A percentile compares a stretch with the other conserved stretches of the same genome.
phyloP scores from a whole-genome alignment of 2,329 filamentous ascomycete genomes.

The Nemania bipapillata region DNA sequence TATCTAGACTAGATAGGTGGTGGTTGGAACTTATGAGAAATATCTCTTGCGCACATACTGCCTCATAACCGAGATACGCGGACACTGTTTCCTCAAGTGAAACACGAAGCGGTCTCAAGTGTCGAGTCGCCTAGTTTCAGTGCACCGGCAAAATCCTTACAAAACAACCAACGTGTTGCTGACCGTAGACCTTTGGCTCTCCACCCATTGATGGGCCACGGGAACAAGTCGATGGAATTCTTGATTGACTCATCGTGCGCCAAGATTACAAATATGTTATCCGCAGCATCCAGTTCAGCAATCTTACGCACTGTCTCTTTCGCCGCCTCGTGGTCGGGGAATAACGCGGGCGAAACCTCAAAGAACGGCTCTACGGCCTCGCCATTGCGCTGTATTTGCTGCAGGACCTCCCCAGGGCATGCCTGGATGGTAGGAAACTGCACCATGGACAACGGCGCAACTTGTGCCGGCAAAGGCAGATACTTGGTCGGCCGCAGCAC shows the following conservation, averaged over 20 bases:
- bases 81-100: too few relatives aligned
- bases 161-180: background rate
- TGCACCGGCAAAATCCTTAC: background rate
- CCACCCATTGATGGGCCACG: conserved; percentile 42
- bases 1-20: too few relatives aligned
- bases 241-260: conserved; percentile 44
- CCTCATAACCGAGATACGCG: too few relatives aligned
- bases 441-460: too few relatives aligned
- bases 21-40: too few relatives aligned
- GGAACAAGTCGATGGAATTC: conserved; percentile 43
- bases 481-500: background rate
- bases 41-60: too few relatives aligned
- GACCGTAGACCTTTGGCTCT: conserved; percentile 24
- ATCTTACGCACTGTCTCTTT: conserved; percentile 10
- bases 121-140: too few relatives aligned
- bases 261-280: conserved; percentile 43
- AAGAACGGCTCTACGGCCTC: background rate
- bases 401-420: background rate
- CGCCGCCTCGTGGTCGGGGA: background rate
- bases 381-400: background rate
- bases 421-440: background rate
- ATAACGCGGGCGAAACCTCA: background rate
- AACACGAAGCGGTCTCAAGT: too few relatives aligned
- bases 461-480: background rate
- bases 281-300: conserved; percentile 41